phyloP scores from a whole-genome alignment of 164 flowering plant species.

The Macadamia integrifolia region DNA sequence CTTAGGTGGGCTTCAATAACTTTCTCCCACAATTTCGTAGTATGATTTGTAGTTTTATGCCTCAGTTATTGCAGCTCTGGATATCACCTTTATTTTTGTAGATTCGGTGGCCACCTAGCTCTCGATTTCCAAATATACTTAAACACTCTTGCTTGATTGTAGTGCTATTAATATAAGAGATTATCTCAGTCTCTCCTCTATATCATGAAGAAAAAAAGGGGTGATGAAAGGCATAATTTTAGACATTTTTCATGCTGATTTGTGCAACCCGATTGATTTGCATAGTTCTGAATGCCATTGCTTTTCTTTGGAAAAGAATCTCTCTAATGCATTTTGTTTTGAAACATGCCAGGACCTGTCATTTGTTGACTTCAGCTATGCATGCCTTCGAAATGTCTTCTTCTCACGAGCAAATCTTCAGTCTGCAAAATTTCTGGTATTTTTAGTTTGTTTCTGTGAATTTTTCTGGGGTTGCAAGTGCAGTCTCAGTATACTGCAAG shows the following conservation, averaged over 20 bases:
- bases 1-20: too few relatives aligned
- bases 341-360: constrained; percentile 67
- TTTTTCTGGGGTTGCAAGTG: background rate
- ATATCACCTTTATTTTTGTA: too few relatives aligned
- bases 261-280: too few relatives aligned
- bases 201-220: background rate
- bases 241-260: background rate
- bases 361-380: constrained; percentile 86
- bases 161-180: background rate
- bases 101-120: too few relatives aligned
- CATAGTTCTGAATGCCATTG: background rate
- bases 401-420: constrained; percentile 94
- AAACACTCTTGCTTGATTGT: too few relatives aligned
- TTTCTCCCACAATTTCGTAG: too few relatives aligned
- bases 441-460: background rate
- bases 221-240: background rate
- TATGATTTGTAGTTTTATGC: too few relatives aligned
- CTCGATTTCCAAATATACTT: too few relatives aligned
- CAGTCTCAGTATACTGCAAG: background rate
- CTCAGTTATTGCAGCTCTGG: too few relatives aligned
- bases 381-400: constrained; percentile 63
- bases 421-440: constrained; percentile 80
- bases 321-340: constrained; percentile 1
- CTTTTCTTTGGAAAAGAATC: background rate
- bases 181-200: too few relatives aligned